Percentiles rank a stretch among this genome's conserved stretches.
Evolutionary conservation across 2,329 filamentous ascomycete genomes (phyloP).

Genomic region (Colletotrichum viniferum): DNA sequence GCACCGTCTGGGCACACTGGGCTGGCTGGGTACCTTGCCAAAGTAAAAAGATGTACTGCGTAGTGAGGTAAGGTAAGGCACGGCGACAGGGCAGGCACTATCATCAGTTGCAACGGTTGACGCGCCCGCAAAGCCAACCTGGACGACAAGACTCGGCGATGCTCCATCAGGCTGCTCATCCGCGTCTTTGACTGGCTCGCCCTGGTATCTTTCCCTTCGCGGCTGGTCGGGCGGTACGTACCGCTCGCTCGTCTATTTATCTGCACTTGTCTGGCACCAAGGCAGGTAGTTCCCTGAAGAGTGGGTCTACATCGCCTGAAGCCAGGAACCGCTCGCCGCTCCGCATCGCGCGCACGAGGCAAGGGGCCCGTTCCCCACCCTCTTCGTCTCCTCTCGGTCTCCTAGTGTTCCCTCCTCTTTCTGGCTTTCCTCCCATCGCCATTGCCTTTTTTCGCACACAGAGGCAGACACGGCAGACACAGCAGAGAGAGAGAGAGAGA

Average conservation of each 20-base stretch:
- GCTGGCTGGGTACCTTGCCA: neutral
- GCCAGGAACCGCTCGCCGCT: conserved; percentile 19
- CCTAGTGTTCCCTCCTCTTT: neutral
- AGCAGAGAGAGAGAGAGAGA: neutral
- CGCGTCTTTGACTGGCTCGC: neutral
- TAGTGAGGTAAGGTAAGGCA: neutral
- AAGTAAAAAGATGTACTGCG: neutral
- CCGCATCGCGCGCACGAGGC: conserved; percentile 19
- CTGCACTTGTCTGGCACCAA: neutral
- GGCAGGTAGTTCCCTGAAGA: neutral
- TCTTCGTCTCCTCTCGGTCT: neutral
- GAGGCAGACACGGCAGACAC: neutral
- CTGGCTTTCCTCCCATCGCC: neutral
- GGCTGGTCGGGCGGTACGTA: neutral
- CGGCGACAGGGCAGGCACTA: neutral
- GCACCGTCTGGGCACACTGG: neutral
- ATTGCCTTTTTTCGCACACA: neutral
- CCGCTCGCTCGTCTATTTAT: neutral
- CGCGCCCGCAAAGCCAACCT: neutral
- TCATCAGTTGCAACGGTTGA: neutral
- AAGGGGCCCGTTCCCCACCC: conserved; percentile 17
- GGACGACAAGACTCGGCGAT: neutral
- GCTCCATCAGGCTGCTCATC: conserved; percentile 2
- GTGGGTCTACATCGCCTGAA: neutral
- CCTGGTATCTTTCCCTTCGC: neutral